Evolutionary conservation across 2,329 filamentous ascomycete genomes (phyloP), one percentile per base, ranked within the genome.

Genomic region (Graphilbum sp.): DNA sequence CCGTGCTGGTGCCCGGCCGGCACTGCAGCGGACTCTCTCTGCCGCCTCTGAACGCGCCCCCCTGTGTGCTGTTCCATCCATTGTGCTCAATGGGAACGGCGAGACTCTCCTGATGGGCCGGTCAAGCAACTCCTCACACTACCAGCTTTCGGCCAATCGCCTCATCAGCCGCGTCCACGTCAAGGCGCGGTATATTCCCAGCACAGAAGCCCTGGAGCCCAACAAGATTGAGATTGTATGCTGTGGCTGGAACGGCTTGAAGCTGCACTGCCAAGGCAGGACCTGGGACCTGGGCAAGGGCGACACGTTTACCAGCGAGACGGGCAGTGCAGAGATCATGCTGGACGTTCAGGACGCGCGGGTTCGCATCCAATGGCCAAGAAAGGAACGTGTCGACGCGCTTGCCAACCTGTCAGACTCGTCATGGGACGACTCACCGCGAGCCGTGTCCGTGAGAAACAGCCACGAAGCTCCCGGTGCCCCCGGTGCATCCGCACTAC

Each of bases 211-310:
- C 5, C 69, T 83, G 49, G 75, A 83, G 48, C 68, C 75, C 44
- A 83, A 81, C 55, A 79, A 75, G 56, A 73, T 98, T 34, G 83
- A 94, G 57, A 80, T 98, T 49, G 69, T 84, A 51, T 98, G 90
- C 64, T 73, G 81, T 51, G 90, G 90, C 18, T 96, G 88, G 88
- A 98, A 98, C 56, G 90, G 90, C 15, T 67, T 90, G 47, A 93
- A 85, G 62, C 62, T 98, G 48, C 86, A 94, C 60, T 95, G 85
- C 63, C 80, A 88, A 58, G 85, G 85, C 40, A 76, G 79, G 47
- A 80, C 84, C 3, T 88, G 83, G 66, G 84, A 94, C 47, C 60
- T 98, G 50, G 69, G 66, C 46, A 95, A 94, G 62, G 85, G 82
- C 16, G 86, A 94, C 54, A 81, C 75, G 36, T 96, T 95, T 58